Conservation (phyloP, 2,329 filamentous ascomycete species). For the Xylariaceae sp. region DNA sequence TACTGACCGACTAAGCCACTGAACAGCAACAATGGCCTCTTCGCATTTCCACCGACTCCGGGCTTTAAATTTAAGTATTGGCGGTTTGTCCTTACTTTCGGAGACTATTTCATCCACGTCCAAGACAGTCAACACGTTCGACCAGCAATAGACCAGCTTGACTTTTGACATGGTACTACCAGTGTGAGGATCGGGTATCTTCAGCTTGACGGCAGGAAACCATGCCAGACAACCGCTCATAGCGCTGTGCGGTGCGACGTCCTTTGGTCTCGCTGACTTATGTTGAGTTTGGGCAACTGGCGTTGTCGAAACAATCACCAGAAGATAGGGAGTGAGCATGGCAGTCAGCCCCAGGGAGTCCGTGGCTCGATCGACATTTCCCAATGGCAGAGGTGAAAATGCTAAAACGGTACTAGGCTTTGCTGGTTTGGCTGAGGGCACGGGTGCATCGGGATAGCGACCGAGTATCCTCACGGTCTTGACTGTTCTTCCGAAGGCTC, state of each 20-base stretch:
- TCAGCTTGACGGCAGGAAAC: conserved; percentile 94
- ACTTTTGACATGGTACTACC: conserved; percentile 70
- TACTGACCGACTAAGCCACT: conserved; percentile 94
- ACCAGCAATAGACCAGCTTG: conserved; percentile 97
- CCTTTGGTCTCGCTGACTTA: conserved; percentile 86
- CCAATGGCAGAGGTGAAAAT: conserved; percentile 83
- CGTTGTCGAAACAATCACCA: conserved; percentile 96
- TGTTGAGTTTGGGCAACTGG: conserved; percentile 95
- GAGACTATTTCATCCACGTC: conserved; percentile 73
- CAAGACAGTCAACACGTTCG: conserved; percentile 89
- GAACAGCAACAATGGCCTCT: conserved; percentile 91
- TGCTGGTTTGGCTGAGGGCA: conserved; percentile 62
- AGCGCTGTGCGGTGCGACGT: conserved; percentile 82
- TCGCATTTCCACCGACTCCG: conserved; percentile 89
- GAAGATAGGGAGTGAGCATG: conserved; percentile 88
- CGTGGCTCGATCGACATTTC: conserved; percentile 87
- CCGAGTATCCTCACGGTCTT: conserved; percentile 89
- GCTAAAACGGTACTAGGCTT: conserved; percentile 95
- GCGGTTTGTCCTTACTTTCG: conserved; percentile 71
- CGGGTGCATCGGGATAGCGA: conserved; percentile 67
- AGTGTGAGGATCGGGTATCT: conserved; percentile 64
- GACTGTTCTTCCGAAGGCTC: conserved; percentile 77
- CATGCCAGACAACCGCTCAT: conserved; percentile 93
- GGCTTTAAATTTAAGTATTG: conserved; percentile 73
- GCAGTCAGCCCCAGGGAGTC: conserved; percentile 88